Conservation (phyloP, 2,329 filamentous ascomycete genomes). For the Talaromyces islandicus region DNA sequence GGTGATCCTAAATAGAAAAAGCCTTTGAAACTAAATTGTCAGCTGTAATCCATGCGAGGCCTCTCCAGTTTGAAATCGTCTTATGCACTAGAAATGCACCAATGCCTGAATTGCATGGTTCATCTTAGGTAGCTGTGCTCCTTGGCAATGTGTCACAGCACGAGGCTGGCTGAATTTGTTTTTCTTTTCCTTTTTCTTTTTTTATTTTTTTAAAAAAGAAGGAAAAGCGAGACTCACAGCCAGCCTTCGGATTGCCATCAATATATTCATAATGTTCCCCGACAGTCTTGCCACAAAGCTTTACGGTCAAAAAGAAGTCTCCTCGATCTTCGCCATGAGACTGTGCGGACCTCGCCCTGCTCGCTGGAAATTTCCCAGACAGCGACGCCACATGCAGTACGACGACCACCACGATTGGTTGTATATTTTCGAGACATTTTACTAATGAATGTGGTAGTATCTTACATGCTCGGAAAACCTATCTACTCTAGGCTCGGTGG, state of each 20-base stretch:
- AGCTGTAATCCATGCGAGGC: neutral
- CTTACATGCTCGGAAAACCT: neutral
- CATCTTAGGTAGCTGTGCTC: neutral
- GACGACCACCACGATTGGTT: neutral
- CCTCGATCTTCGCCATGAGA: neutral
- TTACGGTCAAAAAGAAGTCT: neutral
- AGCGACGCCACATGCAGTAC: neutral
- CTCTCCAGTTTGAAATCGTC: neutral
- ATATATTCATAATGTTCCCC: neutral
- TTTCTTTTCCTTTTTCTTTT: too few species aligned
- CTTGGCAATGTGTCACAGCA: neutral
- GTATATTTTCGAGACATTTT: neutral
- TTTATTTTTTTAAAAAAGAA: too few species aligned
- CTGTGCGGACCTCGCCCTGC: neutral
- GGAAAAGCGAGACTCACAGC: neutral
- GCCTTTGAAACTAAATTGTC: neutral
- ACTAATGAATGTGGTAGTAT: neutral
- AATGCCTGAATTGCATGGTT: neutral
- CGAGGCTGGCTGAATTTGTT: neutral
- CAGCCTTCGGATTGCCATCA: neutral
- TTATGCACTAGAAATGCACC: neutral
- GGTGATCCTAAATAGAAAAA: neutral
- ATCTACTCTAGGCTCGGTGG: neutral
- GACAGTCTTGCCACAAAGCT: neutral
- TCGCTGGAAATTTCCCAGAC: neutral